phyloP scores from a whole-genome alignment of 2,329 filamentous ascomycete genomes.

The Emydomyces testavorans region DNA sequence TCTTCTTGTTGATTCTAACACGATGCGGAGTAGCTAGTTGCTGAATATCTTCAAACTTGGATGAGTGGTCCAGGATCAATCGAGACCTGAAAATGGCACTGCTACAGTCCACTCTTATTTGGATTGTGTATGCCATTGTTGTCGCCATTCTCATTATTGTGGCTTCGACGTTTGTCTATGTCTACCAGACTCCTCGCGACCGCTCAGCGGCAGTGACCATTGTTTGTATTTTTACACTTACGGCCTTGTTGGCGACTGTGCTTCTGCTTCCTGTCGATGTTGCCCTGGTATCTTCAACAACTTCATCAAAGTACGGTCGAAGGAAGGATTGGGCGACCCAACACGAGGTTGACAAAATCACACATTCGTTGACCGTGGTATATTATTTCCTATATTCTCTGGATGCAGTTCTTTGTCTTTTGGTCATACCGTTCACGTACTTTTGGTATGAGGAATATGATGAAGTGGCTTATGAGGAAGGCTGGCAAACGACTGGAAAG shows the following conservation, averaged over 20 bases:
- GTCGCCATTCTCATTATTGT: slow-evolving; percentile 64
- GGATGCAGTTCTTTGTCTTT: slow-evolving; percentile 76
- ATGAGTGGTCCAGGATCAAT: neutral
- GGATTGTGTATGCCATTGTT: slow-evolving; percentile 82
- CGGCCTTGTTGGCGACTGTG: slow-evolving; percentile 78
- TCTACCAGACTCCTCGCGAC: slow-evolving; percentile 82
- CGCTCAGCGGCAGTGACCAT: slow-evolving; percentile 69
- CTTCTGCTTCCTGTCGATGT: slow-evolving; percentile 91
- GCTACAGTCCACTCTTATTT: slow-evolving; percentile 82
- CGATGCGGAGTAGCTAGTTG: neutral
- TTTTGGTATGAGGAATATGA: slow-evolving; percentile 98
- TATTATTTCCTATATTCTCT: slow-evolving; percentile 91
- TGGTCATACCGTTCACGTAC: slow-evolving; percentile 90
- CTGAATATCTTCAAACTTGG: neutral
- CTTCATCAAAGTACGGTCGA: slow-evolving; percentile 58
- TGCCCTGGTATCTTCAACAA: slow-evolving; percentile 83
- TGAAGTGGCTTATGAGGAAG: slow-evolving; percentile 72
- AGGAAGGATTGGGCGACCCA: slow-evolving; percentile 95
- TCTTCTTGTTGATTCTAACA: neutral
- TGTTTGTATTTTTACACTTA: slow-evolving; percentile 77
- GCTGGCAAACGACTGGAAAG: slow-evolving; percentile 57
- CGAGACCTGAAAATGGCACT: slow-evolving; percentile 44
- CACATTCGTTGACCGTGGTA: slow-evolving; percentile 69
- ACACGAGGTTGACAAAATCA: slow-evolving; percentile 62
- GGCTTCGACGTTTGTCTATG: slow-evolving; percentile 74